These are phyloP conservation scores for Penicillium taxi DNA, from an alignment of 495 filamentous ascomycete genomes.

Conservation along the genomic window DNA sequence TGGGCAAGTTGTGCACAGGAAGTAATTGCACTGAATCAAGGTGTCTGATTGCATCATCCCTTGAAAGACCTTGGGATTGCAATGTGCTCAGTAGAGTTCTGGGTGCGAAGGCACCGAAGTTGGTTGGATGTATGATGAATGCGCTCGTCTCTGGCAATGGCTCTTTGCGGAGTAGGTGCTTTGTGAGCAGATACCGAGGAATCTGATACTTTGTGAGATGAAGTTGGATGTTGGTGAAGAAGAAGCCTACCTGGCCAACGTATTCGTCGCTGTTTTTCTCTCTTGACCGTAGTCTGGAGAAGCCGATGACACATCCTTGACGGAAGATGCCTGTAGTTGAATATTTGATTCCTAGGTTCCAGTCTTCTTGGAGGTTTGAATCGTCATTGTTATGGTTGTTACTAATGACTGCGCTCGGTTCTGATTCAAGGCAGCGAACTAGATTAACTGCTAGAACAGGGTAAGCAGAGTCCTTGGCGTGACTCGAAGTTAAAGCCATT, in stretches of 20 bases:
- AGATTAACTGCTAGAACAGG: conserved; percentile 37
- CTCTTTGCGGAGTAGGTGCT: conserved; percentile 2
- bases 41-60: conserved; percentile 25
- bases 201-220: conserved; percentile 8
- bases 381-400: conserved; percentile 1
- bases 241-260: conserved; percentile 25
- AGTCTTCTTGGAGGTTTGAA: conserved; percentile 30
- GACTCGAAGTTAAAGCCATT: no score
- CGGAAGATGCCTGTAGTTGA: conserved; percentile 18
- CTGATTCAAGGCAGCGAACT: no score
- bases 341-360: conserved; percentile 17
- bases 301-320: conserved; percentile 28
- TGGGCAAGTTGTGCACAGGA: conserved; percentile 28
- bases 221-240: not conserved
- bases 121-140: conserved; percentile 60
- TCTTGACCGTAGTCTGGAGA: conserved; percentile 28
- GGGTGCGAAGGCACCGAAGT: conserved; percentile 73
- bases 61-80: conserved; percentile 18
- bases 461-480: conserved; percentile 29
- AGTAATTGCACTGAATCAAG: conserved; percentile 36
- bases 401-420: no score
- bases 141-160: conserved; percentile 15
- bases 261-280: conserved; percentile 24
- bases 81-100: conserved; percentile 52
- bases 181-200: conserved; percentile 11